Percentiles rank a stretch among this genome's conserved stretches.
Evolutionary conservation across 495 filamentous ascomycete species (phyloP).

Genomic region (Tuber calosporum): DNA sequence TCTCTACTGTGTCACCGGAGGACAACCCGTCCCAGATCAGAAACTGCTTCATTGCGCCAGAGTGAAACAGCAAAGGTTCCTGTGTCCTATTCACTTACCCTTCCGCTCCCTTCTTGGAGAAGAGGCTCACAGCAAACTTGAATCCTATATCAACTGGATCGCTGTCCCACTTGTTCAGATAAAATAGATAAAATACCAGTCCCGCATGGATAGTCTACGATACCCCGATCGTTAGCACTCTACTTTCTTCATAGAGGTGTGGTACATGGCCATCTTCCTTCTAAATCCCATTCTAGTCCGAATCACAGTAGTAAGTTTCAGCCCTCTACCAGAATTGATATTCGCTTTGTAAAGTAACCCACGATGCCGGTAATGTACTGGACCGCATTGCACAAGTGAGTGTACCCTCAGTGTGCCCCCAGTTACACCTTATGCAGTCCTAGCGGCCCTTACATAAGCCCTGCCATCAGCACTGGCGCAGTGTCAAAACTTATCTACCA

Average conservation of each 20-base stretch:
- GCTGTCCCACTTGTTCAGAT: neutral
- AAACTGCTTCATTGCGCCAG: neutral
- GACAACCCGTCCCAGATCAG: neutral
- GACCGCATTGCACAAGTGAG: neutral
- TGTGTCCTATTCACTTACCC: neutral
- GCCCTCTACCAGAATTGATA: neutral
- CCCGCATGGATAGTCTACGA: neutral
- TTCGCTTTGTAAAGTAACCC: neutral
- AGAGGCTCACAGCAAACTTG: neutral
- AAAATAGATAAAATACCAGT: neutral
- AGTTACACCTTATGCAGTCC: conserved; percentile 1
- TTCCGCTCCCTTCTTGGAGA: neutral
- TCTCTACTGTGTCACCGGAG: neutral
- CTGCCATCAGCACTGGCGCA: neutral
- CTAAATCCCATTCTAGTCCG: neutral
- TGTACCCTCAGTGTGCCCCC: neutral
- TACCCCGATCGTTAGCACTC: neutral
- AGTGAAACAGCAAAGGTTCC: neutral
- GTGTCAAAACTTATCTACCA: neutral
- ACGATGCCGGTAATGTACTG: neutral
- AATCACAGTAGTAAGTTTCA: neutral
- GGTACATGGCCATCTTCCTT: neutral
- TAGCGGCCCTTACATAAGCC: neutral
- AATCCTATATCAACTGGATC: neutral
- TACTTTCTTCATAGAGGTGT: neutral